Conservation (phyloP, 305 asterid species). For the Solanum hybrid region DNA sequence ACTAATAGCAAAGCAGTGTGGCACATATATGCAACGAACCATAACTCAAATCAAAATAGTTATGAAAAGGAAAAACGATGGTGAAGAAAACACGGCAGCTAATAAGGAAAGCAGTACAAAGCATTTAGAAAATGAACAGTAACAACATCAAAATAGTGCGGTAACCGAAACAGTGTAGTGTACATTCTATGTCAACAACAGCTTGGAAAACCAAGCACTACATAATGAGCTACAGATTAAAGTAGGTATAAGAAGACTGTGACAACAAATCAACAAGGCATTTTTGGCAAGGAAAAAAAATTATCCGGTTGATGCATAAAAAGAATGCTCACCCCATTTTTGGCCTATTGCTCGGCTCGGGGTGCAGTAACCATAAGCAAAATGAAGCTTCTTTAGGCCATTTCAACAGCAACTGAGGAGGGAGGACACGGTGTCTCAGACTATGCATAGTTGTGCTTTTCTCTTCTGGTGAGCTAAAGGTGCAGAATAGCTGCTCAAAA, state of each 20-base stretch:
- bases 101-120: background rate
- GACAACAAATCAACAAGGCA: background rate
- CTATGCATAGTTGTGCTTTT: constrained; percentile 71
- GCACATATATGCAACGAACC: background rate
- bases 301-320: background rate
- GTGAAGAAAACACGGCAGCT: background rate
- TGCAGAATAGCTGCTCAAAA: constrained; percentile 68
- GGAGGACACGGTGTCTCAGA: constrained; percentile 85
- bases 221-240: background rate
- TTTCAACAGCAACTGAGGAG: constrained; percentile 87
- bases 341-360: constrained; percentile 84
- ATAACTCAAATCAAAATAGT: background rate
- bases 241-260: background rate
- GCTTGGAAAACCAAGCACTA: background rate
- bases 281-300: background rate
- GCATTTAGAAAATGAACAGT: background rate
- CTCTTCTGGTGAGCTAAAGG: constrained; percentile 60
- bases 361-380: constrained; percentile 94
- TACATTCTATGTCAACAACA: background rate
- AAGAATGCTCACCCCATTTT: constrained; percentile 49
- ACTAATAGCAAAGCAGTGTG: background rate
- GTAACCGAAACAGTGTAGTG: background rate
- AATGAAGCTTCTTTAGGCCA: constrained; percentile 98
- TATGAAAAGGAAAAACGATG: background rate
- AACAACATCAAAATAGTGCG: background rate